Percentiles rank a stretch among this genome's conserved stretches.
Conservation (phyloP, 164 flowering plant species). For the Tetracentron sinense region DNA sequence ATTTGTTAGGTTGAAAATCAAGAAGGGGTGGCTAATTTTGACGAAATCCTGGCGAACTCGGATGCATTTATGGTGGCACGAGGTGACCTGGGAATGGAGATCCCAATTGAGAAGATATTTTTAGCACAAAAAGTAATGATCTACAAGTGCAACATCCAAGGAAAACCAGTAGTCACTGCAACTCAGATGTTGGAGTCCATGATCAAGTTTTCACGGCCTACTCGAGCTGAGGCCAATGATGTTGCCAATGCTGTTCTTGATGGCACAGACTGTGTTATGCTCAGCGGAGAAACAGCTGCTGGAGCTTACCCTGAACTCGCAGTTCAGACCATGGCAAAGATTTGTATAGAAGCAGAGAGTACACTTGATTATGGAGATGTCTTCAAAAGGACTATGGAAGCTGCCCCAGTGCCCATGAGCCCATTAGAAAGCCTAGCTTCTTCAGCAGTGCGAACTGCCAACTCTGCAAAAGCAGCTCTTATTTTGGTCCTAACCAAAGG, state of each 20-base stretch:
- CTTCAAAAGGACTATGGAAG: constrained; percentile 55
- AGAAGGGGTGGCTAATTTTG: constrained; percentile 91
- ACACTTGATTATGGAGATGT: constrained; percentile 68
- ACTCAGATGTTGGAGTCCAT: too few relatives aligned
- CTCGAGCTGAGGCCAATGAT: constrained; percentile 82
- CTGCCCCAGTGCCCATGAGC: constrained; percentile 88
- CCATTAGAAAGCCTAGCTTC: too few relatives aligned
- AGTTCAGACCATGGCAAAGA: constrained; percentile 79
- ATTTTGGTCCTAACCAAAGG: constrained; percentile 79
- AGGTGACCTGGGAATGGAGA: too few relatives aligned
- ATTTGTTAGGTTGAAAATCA: constrained; percentile 75
- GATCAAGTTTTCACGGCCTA: too few relatives aligned
- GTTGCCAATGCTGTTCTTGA: too few relatives aligned
- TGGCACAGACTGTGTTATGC: too few relatives aligned
- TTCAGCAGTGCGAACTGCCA: constrained; percentile 77
- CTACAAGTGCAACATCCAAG: constrained; percentile 89
- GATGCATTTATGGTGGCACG: constrained; percentile 83
- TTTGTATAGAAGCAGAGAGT: constrained; percentile 83
- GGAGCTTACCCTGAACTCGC: constrained; percentile 91
- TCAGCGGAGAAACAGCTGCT: too few relatives aligned
- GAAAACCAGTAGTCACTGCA: constrained; percentile 88
- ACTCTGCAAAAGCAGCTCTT: constrained; percentile 56
- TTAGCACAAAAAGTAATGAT: constrained; percentile 87
- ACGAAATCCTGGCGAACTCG: constrained; percentile 74
- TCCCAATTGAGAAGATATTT: constrained; percentile 81